Evolutionary conservation across 768 basidiomycete genomes (phyloP).

Genomic region (Mycena amicta): DNA sequence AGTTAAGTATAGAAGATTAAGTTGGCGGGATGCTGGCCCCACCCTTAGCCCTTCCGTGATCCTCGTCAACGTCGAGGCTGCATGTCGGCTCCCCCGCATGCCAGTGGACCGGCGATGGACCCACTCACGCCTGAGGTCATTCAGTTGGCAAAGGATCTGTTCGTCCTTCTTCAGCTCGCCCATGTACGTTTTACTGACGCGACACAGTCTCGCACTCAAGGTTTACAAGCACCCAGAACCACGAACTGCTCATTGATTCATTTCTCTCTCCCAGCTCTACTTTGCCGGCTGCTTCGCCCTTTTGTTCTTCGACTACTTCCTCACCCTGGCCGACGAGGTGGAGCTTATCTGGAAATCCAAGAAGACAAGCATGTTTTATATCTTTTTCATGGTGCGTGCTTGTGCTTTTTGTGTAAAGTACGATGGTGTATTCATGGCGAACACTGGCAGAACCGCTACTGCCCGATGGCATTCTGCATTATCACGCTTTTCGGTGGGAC

Average conservation of each 20-base stretch:
- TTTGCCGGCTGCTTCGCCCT: slow-evolving; percentile 24
- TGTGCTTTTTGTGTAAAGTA: background rate
- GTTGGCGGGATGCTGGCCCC: too few species aligned
- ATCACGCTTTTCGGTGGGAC: slow-evolving; percentile 30
- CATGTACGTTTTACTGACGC: background rate
- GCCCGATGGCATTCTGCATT: slow-evolving; percentile 29
- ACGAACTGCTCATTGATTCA: background rate
- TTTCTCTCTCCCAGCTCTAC: slow-evolving; percentile 19
- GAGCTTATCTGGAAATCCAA: slow-evolving; percentile 26
- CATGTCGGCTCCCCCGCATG: background rate
- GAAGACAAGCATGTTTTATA: slow-evolving; percentile 20
- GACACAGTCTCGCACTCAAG: slow-evolving; percentile 14
- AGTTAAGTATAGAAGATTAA: too few species aligned
- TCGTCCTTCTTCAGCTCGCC: background rate
- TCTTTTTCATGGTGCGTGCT: slow-evolving; percentile 19
- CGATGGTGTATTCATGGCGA: background rate
- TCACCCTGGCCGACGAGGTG: slow-evolving; percentile 27
- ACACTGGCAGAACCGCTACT: slow-evolving; percentile 31
- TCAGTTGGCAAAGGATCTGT: slow-evolving; percentile 17
- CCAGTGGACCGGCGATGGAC: background rate
- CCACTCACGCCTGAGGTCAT: slow-evolving; percentile 11
- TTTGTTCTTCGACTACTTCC: slow-evolving; percentile 29
- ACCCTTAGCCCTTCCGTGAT: too few species aligned
- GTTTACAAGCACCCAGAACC: background rate
- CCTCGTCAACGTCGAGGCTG: too few species aligned